Evolutionary conservation across 495 filamentous ascomycete genomes (phyloP), one percentile per base, ranked within the genome.

Genomic region (Talaromyces thailandensis): DNA sequence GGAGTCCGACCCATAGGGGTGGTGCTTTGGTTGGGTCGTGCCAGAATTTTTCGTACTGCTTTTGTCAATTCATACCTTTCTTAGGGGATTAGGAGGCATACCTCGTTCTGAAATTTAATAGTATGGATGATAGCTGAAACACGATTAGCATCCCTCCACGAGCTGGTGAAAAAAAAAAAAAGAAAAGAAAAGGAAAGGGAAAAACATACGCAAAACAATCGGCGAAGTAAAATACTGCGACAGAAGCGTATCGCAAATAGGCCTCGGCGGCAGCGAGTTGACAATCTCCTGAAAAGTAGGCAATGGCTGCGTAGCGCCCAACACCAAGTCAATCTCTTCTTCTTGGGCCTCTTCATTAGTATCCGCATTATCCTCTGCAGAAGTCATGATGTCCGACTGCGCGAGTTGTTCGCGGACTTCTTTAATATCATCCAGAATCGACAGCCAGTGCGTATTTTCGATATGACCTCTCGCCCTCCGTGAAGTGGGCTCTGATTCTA

Each of bases 361-460:
- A 62, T 72, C 40, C 58, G 28, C 26, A 43, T 60, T 29, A 1
- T 52, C 59, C 26, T 60, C 58, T 4, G 40, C 25, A 55, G 55
- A 31, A 14, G 18, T 56, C 4, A 60, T 52, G 14, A n/a, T 24
- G 43, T 58, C 67, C 21, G 70, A 64, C 25, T 72, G 65, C 43
- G 69, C 68, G 18, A 64, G 65, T 62, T 71, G 67, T 40, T 71
- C 71, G 40, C 74, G 71, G 52, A 71, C 67, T 31, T 71, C 73
- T 60, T 70, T 75, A 35, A 75, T 70, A 62, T 73, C 66, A 21
- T 84, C 78, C 21, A 84, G 66, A 45, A 86, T 81, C n/a, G 82
- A 79, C 67, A 82, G 76, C 70, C 81, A 83, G 55, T 85, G 80
- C 52, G 80, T 81, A 8, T 77, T 76, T 1, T 78, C 81, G 8